These are phyloP conservation scores for Plasmodium knowlesi DNA, from an alignment of 169 alveolate genomes.

Conservation along the genomic window DNA sequence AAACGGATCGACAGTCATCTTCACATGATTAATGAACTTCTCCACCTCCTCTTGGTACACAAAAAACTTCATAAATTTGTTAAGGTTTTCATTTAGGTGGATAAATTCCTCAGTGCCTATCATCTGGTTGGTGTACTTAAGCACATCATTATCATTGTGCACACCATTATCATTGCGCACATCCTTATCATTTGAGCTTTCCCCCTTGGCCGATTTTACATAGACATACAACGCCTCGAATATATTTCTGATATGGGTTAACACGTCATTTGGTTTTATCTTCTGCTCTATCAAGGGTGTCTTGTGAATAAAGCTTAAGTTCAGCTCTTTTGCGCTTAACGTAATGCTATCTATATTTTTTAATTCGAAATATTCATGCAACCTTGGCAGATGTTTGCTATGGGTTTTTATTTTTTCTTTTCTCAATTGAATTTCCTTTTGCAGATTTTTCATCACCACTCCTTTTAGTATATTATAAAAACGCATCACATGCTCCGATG, in stretches of 20 bases:
- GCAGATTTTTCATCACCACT: conserved; percentile 2
- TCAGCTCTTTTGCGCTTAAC: conserved; percentile 28
- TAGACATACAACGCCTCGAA: conserved; percentile 43
- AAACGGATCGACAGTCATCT: conserved; percentile 13
- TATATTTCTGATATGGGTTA: neutral
- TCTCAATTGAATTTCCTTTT: neutral
- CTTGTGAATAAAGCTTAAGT: conserved; percentile 17
- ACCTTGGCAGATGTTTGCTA: conserved; percentile 45
- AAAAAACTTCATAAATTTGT: conserved; percentile 55
- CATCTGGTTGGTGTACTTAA: neutral
- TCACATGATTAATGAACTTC: conserved; percentile 43
- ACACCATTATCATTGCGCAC: neutral
- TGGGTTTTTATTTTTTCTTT: conserved; percentile 37
- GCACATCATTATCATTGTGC: neutral
- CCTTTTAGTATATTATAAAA: conserved; percentile 37
- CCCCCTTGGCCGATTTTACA: conserved; percentile 3
- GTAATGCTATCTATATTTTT: conserved; percentile 41
- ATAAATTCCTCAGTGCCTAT: conserved; percentile 1
- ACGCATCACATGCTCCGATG: neutral
- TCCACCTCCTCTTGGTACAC: conserved; percentile 41
- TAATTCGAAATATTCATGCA: conserved; percentile 71
- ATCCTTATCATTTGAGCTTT: neutral
- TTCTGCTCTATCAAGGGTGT: conserved; percentile 35
- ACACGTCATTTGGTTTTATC: conserved; percentile 16
- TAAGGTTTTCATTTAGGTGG: conserved; percentile 14